Base-by-base conservation (phyloP, 805 yeast genomes). In the Lipomyces japonicus region DNA sequence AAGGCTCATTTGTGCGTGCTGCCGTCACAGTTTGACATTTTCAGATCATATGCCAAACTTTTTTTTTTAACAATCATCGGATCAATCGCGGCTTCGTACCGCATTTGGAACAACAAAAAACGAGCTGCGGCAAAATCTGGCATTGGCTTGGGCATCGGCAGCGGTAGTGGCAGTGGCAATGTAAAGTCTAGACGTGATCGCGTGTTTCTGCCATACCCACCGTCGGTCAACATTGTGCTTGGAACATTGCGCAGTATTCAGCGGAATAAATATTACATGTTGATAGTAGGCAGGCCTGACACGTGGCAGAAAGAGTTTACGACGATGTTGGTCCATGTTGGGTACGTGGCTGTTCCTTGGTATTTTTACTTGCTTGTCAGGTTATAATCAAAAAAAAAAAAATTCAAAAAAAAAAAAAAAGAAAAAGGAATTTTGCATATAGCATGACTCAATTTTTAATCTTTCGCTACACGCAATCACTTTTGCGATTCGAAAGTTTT, bases 1-100 rank as follows among this genome's bases (percentile, higher is more conserved):
- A 56, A 52, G 39, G 50, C 63, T 9, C 44, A 53, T 42, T 62
- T 62, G n/a, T 64, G 63, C 49, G 21, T 58, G 39, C 43, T 58
- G 12, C 62, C 61, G 23, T 51, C 55, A 22, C 62, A 57, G 36
- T 48, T 58, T 26, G 51, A 48, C 23, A 53, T 58, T 12, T 58
- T 57, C 45, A 24, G 51, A 19, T 24, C 38, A 9, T 58, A 58
- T 39, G 55, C 45, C 22, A 51, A 34, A 18, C 23, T 48, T 18
- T 24, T 48, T 26, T 22, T 47, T 22, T 25, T 55, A n/a, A 46
- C 60, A 1, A 14, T 55, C n/a, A 50, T 21, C 12, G 48, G 39
- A 9, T 23, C 44, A 12, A 14, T 31, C 9, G 38, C 36, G 10
- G 47, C 28, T 10, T 24, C 41, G 14, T 14, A 18, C 9, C 24